Conservation (phyloP, 2,329 filamentous ascomycete genomes). For the Arthrobotrys iridis region DNA sequence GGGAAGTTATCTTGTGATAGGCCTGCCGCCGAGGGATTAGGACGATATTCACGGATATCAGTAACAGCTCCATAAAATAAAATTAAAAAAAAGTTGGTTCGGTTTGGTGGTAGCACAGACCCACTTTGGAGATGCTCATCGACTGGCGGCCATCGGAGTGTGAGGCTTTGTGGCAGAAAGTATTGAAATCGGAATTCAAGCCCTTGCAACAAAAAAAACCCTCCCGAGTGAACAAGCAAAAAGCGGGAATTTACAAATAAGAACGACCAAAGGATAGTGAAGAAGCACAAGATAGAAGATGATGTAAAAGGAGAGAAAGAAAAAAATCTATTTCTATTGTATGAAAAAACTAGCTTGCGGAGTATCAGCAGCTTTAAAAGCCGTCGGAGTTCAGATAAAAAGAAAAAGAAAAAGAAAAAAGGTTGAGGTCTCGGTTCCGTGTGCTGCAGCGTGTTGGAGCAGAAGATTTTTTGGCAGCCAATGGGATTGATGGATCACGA, state of each 20-base stretch:
- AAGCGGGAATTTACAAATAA: too few species aligned
- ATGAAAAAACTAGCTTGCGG: not conserved
- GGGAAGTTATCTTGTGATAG: not conserved
- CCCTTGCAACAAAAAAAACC: not conserved
- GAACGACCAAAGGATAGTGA: too few species aligned
- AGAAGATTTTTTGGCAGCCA: conserved; percentile 6
- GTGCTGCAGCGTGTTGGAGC: not conserved
- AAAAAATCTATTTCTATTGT: not conserved
- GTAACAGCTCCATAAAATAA: not conserved
- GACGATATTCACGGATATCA: not conserved
- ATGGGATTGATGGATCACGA: not conserved
- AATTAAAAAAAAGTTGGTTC: not conserved
- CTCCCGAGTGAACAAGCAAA: too few species aligned
- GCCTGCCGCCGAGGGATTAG: not conserved
- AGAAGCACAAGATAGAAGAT: not conserved
- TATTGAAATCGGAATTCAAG: not conserved
- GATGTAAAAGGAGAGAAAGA: not conserved
- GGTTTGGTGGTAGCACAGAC: conserved; percentile 4
- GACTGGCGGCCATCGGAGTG: not conserved
- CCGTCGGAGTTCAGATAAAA: conserved; percentile 4
- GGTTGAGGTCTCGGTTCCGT: not conserved
- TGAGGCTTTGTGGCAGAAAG: not conserved
- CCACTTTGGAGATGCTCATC: conserved; percentile 27
- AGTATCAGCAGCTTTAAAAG: not conserved
- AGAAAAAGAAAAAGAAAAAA: too few species aligned